Evolutionary conservation across 805 yeast species (phyloP).

Genomic region (Wickerhamiella sergipiensis): DNA sequence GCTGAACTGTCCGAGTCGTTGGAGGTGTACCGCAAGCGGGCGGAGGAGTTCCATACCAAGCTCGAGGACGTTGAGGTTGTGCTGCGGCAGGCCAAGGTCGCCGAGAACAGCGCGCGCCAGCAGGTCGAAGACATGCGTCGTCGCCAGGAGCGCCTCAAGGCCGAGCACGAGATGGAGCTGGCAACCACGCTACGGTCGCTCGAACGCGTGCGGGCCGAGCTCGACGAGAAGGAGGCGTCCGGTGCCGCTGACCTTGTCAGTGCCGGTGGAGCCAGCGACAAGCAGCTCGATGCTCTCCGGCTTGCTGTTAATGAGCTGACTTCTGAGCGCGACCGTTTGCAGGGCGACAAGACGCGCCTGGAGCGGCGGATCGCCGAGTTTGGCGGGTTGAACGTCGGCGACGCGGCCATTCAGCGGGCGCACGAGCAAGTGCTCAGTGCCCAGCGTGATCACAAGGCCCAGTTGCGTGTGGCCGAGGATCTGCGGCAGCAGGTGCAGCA

Average conservation of each 20-base stretch:
- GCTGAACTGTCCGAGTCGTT: slow-evolving; percentile 40
- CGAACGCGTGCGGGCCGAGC: neutral
- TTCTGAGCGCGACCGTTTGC: slow-evolving; percentile 47
- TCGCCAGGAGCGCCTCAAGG: slow-evolving; percentile 6
- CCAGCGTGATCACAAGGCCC: slow-evolving; percentile 15
- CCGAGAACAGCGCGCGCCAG: slow-evolving; percentile 38
- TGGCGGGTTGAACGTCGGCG: slow-evolving; percentile 28
- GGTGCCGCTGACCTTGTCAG: neutral
- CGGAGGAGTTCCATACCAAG: slow-evolving; percentile 60
- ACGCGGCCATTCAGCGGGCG: slow-evolving; percentile 13
- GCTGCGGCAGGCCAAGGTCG: slow-evolving; percentile 45
- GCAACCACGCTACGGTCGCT: slow-evolving; percentile 1
- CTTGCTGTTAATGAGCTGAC: slow-evolving; percentile 47
- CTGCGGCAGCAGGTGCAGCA: slow-evolving; percentile 17
- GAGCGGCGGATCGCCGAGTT: slow-evolving; percentile 34
- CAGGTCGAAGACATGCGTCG: slow-evolving; percentile 25
- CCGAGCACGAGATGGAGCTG: slow-evolving; percentile 8
- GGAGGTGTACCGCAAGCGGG: slow-evolving; percentile 51
- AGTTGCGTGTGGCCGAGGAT: slow-evolving; percentile 16
- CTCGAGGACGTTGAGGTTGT: slow-evolving; percentile 70
- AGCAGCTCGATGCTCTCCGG: slow-evolving; percentile 43
- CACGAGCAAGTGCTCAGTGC: slow-evolving; percentile 27
- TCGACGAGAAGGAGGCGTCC: neutral
- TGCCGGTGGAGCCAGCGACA: neutral
- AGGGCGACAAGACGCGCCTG: slow-evolving; percentile 34